Percentiles rank a stretch among this genome's conserved stretches.
Conservation (phyloP, 2,329 filamentous ascomycete species). For the Claviceps maximensis region DNA sequence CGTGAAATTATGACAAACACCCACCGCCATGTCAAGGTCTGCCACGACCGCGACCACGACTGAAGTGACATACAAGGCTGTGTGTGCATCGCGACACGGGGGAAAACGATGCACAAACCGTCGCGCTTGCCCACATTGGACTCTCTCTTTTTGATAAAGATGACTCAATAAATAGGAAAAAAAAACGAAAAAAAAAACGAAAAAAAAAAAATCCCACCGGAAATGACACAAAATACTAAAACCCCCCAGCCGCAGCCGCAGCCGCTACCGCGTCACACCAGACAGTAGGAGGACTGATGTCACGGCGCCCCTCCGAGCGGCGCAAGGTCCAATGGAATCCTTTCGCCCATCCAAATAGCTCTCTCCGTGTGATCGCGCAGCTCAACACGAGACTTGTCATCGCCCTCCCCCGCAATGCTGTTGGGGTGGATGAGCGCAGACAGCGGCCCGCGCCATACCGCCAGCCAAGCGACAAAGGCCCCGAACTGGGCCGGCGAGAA, state of each 20-base stretch:
- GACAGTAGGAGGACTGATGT: not conserved
- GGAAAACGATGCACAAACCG: no score
- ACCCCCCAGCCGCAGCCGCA: not conserved
- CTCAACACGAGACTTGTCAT: constrained; percentile 18
- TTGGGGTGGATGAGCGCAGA: constrained; percentile 70
- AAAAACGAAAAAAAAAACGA: no score
- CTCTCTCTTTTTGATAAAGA: no score
- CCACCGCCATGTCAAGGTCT: no score
- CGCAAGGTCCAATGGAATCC: constrained; percentile 40
- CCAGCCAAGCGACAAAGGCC: constrained; percentile 75
- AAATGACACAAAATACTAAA: no score
- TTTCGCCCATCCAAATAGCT: constrained; percentile 25
- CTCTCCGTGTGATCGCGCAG: constrained; percentile 50
- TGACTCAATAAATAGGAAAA: no score
- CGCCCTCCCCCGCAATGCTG: constrained; percentile 23
- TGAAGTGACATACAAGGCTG: no score
- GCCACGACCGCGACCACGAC: no score
- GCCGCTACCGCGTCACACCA: not conserved
- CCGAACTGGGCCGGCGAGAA: constrained; percentile 76
- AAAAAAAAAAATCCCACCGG: no score
- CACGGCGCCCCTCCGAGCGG: not conserved
- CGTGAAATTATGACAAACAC: no score
- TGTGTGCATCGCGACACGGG: no score
- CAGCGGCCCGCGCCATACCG: constrained; percentile 67
- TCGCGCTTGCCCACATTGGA: no score